A percentile compares a stretch with the other conserved stretches of the same genome.
These are phyloP conservation scores for Coemansia sp. DNA, from an alignment of 192 early-diverging fungal genomes.

Conservation along the genomic window DNA sequence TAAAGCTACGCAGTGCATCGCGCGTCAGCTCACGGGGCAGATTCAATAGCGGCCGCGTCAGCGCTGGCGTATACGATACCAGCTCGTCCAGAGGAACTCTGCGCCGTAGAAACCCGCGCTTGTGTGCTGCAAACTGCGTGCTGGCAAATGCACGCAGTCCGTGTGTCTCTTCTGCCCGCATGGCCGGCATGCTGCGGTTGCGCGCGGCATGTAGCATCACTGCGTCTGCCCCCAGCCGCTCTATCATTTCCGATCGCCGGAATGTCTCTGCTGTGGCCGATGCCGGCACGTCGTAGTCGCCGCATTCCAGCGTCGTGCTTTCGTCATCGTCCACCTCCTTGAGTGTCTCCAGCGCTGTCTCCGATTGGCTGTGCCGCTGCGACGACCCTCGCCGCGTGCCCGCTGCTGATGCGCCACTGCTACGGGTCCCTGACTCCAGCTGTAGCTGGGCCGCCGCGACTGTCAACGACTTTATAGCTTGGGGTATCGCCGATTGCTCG, in stretches of 20 bases:
- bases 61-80: slow-evolving; percentile 62
- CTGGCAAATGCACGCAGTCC: slow-evolving; percentile 77
- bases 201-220: slow-evolving; percentile 50
- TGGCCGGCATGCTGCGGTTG: slow-evolving; percentile 70
- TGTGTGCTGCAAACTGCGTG: slow-evolving; percentile 88
- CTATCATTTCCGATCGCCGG: slow-evolving; percentile 26
- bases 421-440: slow-evolving; percentile 17
- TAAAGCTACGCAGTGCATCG: slow-evolving; percentile 85
- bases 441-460: not conserved
- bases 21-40: slow-evolving; percentile 78
- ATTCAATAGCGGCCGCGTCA: slow-evolving; percentile 77
- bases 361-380: slow-evolving; percentile 51
- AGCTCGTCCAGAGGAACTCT: slow-evolving; percentile 88
- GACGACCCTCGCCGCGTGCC: slow-evolving; percentile 11
- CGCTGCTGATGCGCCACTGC: not conserved
- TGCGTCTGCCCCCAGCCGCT: slow-evolving; percentile 22
- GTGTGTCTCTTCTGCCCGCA: slow-evolving; percentile 58
- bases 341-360: slow-evolving; percentile 46
- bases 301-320: slow-evolving; percentile 2
- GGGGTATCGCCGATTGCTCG: too few species aligned
- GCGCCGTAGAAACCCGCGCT: slow-evolving; percentile 78
- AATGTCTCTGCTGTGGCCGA: slow-evolving; percentile 32
- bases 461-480: too few species aligned
- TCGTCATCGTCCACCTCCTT: slow-evolving; percentile 17
- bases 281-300: slow-evolving; percentile 38